These are phyloP conservation scores for Ambispora gerdemannii DNA, from an alignment of 192 early-diverging fungal genomes.

Conservation along the genomic window DNA sequence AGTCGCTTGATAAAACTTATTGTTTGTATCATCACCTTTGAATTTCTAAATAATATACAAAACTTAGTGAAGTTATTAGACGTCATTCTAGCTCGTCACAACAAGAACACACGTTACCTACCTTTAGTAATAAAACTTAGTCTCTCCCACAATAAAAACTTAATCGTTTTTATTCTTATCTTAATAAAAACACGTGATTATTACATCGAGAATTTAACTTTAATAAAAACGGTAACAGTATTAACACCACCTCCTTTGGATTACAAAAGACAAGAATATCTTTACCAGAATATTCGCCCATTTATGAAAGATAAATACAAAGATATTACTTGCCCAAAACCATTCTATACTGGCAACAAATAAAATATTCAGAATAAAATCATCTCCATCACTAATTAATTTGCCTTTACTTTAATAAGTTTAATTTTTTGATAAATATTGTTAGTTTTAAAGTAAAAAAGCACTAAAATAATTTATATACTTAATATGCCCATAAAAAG, in stretches of 20 bases:
- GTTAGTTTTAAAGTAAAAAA: neutral
- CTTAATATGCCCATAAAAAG: neutral
- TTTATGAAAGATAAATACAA: neutral
- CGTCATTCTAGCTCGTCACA: too few species aligned
- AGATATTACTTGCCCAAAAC: neutral
- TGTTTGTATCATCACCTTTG: too few species aligned
- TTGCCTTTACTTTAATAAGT: neutral
- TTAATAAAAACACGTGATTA: too few species aligned
- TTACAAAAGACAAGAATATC: neutral
- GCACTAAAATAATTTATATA: neutral
- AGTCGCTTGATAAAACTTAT: too few species aligned
- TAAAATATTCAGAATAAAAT: neutral
- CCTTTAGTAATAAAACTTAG: too few species aligned
- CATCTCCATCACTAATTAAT: neutral
- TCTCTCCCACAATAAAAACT: too few species aligned
- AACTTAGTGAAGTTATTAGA: too few species aligned
- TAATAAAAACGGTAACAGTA: too few species aligned
- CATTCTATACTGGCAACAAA: neutral
- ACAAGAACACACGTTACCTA: too few species aligned
- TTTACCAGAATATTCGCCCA: neutral
- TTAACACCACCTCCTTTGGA: neutral
- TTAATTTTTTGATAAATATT: neutral
- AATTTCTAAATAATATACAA: too few species aligned
- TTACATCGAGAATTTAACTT: too few species aligned
- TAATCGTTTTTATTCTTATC: too few species aligned